Percentiles rank a stretch among this genome's conserved stretches.
phyloP scores from a whole-genome alignment of 768 basidiomycete genomes.

The Mycena vitilis region DNA sequence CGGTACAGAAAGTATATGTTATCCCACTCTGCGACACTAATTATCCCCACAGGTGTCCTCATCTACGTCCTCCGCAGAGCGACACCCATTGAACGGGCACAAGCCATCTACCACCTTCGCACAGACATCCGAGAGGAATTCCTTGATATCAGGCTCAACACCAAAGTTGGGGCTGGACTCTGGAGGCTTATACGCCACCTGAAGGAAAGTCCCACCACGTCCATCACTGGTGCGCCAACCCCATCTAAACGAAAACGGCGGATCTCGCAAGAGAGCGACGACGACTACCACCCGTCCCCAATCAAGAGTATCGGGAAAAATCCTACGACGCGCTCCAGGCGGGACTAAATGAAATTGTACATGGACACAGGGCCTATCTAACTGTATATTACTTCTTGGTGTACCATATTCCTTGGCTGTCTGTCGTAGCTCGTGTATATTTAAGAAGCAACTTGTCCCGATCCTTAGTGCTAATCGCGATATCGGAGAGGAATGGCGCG shows the following conservation, averaged over 20 bases:
- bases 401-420: conserved; percentile 77
- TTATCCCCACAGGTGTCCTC: conserved; percentile 64
- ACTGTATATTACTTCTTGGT: conserved; percentile 70
- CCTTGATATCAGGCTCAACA: conserved; percentile 75
- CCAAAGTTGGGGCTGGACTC: conserved; percentile 61
- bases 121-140: conserved; percentile 51
- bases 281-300: conserved; percentile 61
- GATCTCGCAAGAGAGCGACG: conserved; percentile 53
- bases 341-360: conserved; percentile 38
- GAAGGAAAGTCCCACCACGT: conserved; percentile 47
- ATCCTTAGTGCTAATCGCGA: conserved; percentile 87
- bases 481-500: conserved; percentile 81
- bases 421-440: conserved; percentile 83
- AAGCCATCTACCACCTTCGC: conserved; percentile 68
- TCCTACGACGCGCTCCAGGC: conserved; percentile 54
- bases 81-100: conserved; percentile 59
- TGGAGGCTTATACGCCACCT: conserved; percentile 66
- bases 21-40: not conserved
- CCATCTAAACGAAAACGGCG: conserved; percentile 26
- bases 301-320: conserved; percentile 52
- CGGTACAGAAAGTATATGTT: conserved; percentile 53
- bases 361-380: conserved; percentile 35
- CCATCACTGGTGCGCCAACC: conserved; percentile 32
- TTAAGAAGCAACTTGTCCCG: conserved; percentile 90
- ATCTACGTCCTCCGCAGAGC: conserved; percentile 65